These are phyloP conservation scores for Ballota nigra DNA, from an alignment of 257 asterid species.

Conservation along the genomic window DNA sequence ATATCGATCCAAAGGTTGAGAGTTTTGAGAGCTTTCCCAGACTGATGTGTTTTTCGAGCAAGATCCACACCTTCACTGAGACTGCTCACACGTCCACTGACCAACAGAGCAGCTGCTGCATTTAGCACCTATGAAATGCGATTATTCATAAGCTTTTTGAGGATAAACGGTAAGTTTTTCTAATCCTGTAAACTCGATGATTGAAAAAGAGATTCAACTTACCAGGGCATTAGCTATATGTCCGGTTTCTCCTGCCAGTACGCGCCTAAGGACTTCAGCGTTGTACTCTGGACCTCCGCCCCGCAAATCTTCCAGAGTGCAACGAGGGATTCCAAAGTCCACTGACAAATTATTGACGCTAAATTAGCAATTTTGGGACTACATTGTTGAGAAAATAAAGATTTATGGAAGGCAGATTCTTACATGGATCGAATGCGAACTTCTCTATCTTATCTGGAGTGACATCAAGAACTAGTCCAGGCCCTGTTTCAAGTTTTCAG, in stretches of 20 bases:
- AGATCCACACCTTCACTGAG: slow-evolving; percentile 69
- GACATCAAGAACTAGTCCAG: slow-evolving; percentile 63
- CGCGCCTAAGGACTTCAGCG: slow-evolving; percentile 45
- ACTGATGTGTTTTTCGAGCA: slow-evolving; percentile 62
- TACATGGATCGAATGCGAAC: slow-evolving; percentile 64
- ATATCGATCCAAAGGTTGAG: slow-evolving; percentile 66
- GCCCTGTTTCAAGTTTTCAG: slow-evolving; percentile 37
- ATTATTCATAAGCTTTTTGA: neutral
- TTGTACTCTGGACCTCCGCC: slow-evolving; percentile 71
- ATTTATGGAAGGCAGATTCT: slow-evolving; percentile 15
- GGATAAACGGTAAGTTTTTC: neutral
- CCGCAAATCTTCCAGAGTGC: slow-evolving; percentile 56
- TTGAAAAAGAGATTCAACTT: neutral
- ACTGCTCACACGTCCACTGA: slow-evolving; percentile 56
- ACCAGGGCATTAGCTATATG: slow-evolving; percentile 68
- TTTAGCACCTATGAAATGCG: slow-evolving; percentile 60
- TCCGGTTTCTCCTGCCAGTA: slow-evolving; percentile 61
- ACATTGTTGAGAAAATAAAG: neutral
- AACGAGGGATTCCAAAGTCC: slow-evolving; percentile 72
- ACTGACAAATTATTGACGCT: slow-evolving; percentile 30
- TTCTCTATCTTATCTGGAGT: slow-evolving; percentile 59
- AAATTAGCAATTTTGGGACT: neutral
- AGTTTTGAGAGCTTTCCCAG: slow-evolving; percentile 73
- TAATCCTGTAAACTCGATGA: neutral
- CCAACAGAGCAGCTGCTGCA: slow-evolving; percentile 90